Percentiles rank a stretch among this genome's conserved stretches.
phyloP scores from a whole-genome alignment of 2,329 filamentous ascomycete species.

The Trichoderma pleuroti region DNA sequence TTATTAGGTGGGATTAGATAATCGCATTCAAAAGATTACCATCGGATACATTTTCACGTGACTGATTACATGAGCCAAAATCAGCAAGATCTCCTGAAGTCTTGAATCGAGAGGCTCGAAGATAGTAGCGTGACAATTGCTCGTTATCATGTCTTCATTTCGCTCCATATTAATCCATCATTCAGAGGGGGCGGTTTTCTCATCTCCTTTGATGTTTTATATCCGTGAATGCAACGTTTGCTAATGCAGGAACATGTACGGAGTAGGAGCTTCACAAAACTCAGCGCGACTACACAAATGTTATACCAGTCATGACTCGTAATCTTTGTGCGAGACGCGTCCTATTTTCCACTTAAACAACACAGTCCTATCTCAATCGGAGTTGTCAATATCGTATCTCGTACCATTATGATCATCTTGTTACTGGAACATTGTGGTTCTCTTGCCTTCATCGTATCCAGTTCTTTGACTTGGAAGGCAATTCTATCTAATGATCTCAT shows the following conservation, averaged over 20 bases:
- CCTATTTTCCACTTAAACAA: neutral
- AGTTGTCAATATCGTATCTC: neutral
- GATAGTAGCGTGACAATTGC: neutral
- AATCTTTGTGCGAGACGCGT: neutral
- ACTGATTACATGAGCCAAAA: neutral
- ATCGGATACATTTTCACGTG: neutral
- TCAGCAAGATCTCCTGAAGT: neutral
- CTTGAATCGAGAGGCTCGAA: neutral
- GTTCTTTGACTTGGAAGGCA: accelerated
- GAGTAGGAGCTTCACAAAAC: neutral
- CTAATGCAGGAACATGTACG: neutral
- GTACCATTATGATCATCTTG: neutral
- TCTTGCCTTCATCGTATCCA: no score
- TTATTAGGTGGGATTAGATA: neutral
- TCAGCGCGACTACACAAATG: neutral
- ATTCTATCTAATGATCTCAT: no score
- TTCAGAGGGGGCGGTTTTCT: neutral
- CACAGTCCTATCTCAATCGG: neutral
- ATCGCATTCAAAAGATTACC: neutral
- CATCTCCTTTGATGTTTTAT: neutral
- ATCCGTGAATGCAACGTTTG: neutral
- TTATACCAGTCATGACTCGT: neutral
- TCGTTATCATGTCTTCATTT: neutral
- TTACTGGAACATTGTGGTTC: neutral
- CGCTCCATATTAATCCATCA: neutral